Base-by-base conservation (phyloP, 202 grass and related monocot species). In the Brachypodium distachyon region DNA sequence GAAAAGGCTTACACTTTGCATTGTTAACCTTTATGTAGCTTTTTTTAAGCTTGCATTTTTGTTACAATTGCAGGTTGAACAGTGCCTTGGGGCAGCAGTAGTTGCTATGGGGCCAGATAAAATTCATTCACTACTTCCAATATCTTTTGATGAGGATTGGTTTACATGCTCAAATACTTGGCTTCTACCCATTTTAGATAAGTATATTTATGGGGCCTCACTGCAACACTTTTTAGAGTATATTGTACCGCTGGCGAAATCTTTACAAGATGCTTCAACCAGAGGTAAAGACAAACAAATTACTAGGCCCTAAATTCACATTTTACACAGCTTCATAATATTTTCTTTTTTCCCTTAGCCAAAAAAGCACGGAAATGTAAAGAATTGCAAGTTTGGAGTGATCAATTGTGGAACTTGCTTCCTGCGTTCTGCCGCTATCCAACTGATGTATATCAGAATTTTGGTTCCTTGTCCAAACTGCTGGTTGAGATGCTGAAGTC, bases 151-250 rank as follows among this genome's bases (percentile, higher is more conserved):
- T 52, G 70, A 81, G 80, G 74, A 90, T 55, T 72, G 72, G 67
- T 72, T 86, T 65, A 87, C 77, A 79, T 94, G 79, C 71, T 90
- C 89, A 80, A 98, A 94, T 84, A 85, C 51, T 66, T 98, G 95
- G 95, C 84, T 95, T 65, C 69, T 94, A 83, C 91, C 91, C 36
- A 95, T 92, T 91, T 78, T 98, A 90, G 87, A 90, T 12, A 92
- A 92, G 58, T 83, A 98, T 85, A 82, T 83, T 60, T 37, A 77
- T 61, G 95, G 87, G 39, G 84, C 86, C 50, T 73, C 87, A 1
- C 51, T 94, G 59, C 68, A 86, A 80, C 84, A 61, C 56, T 98
- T 98, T 75, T 17, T 94, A 60, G 86, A 98, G 27, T 67, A 88
- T 76, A 90, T 94, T 74, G 79, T 90, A 43, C 91, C 91, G 0